Conservation (phyloP, 768 basidiomycete species). For the Tubosaeta sp. region DNA sequence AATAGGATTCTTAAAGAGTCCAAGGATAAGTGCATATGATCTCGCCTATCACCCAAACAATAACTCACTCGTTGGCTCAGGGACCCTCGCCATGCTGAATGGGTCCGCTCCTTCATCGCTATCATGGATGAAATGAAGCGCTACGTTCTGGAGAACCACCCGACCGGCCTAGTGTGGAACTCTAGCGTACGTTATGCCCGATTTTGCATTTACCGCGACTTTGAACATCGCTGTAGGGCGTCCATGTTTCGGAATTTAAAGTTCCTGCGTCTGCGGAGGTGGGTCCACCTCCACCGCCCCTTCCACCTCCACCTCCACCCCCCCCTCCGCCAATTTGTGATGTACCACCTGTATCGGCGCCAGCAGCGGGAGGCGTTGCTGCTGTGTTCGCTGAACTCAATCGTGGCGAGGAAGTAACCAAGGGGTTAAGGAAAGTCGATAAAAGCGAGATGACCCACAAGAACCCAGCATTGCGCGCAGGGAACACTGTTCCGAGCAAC, state of each 20-base stretch:
- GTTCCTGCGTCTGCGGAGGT: slow-evolving; percentile 31
- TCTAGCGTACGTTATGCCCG: slow-evolving; percentile 47
- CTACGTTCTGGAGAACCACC: slow-evolving; percentile 82
- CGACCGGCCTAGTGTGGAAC: slow-evolving; percentile 89
- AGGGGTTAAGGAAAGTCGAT: slow-evolving; percentile 88
- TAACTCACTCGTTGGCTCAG: slow-evolving; percentile 38
- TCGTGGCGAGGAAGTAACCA: slow-evolving; percentile 85
- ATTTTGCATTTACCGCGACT: neutral
- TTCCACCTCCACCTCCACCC: slow-evolving; percentile 57
- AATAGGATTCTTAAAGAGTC: slow-evolving; percentile 89
- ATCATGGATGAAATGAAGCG: slow-evolving; percentile 75
- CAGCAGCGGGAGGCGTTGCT: slow-evolving; percentile 51
- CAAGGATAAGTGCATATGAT: slow-evolving; percentile 75
- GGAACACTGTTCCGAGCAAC: slow-evolving; percentile 45
- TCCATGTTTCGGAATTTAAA: slow-evolving; percentile 53
- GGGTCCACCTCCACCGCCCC: slow-evolving; percentile 40
- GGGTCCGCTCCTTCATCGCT: slow-evolving; percentile 70
- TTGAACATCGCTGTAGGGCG: slow-evolving; percentile 41
- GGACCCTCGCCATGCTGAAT: slow-evolving; percentile 82
- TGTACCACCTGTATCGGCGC: slow-evolving; percentile 39
- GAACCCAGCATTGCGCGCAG: slow-evolving; percentile 78
- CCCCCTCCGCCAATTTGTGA: slow-evolving; percentile 48
- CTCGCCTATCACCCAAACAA: neutral
- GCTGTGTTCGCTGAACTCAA: slow-evolving; percentile 92
- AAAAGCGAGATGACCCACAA: slow-evolving; percentile 99